Evolutionary conservation across 805 yeast species (phyloP).

Genomic region (Yarrowia porcina): DNA sequence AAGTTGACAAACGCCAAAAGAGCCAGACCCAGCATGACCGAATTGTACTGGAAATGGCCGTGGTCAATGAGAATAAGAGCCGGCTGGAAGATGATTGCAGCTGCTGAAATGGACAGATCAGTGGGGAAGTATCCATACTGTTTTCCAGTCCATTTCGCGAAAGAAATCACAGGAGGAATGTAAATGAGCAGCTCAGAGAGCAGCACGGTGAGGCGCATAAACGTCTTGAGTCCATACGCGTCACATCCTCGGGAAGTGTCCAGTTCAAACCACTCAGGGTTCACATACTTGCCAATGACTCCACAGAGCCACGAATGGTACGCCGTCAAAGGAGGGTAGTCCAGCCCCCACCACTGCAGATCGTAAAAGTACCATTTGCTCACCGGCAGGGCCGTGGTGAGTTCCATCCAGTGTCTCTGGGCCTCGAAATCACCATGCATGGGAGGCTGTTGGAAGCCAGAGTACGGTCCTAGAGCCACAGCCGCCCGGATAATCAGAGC

Average conservation of each 20-base stretch:
- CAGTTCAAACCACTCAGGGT: constrained; percentile 72
- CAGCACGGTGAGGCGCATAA: constrained; percentile 78
- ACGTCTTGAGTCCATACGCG: constrained; percentile 61
- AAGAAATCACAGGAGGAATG: constrained; percentile 75
- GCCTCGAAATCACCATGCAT: constrained; percentile 96
- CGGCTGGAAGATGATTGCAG: constrained; percentile 83
- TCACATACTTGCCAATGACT: constrained; percentile 56
- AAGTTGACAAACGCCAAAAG: constrained; percentile 65
- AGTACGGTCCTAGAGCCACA: constrained; percentile 82
- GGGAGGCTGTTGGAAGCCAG: constrained; percentile 71
- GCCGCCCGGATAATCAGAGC: constrained; percentile 78
- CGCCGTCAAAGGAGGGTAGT: constrained; percentile 96
- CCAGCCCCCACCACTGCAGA: constrained; percentile 91
- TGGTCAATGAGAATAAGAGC: constrained; percentile 81
- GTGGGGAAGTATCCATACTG: constrained; percentile 54
- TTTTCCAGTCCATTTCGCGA: constrained; percentile 68
- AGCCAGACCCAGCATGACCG: constrained; percentile 89
- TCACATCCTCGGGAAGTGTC: constrained; percentile 76
- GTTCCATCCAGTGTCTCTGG: constrained; percentile 96
- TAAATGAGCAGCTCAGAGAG: constrained; percentile 70
- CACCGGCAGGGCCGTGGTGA: constrained; percentile 73
- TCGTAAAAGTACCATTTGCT: constrained; percentile 86
- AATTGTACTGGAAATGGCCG: constrained; percentile 95
- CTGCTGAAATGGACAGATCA: constrained; percentile 72
- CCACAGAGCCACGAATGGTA: constrained; percentile 85